Percentiles rank a stretch among this genome's conserved stretches.
Conservation (phyloP, 2,329 filamentous ascomycete species). For the Fusarium sp. region DNA sequence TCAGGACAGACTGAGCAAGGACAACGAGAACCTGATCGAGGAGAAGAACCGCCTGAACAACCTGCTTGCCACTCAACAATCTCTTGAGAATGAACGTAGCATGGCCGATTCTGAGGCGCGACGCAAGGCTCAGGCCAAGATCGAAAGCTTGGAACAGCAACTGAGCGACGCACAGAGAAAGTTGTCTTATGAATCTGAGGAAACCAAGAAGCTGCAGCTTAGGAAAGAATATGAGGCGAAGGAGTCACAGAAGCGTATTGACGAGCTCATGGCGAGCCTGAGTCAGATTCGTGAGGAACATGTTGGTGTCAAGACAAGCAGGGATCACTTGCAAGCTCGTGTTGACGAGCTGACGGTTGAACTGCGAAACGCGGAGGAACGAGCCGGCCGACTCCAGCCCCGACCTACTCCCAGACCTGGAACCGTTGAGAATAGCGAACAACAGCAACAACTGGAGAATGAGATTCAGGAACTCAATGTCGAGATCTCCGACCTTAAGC, state of each 20-base stretch:
- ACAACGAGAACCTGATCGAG: conserved; percentile 85
- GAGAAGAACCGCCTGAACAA: conserved; percentile 87
- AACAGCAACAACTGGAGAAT: conserved; percentile 64
- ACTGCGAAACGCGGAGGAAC: conserved; percentile 88
- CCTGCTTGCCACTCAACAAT: conserved; percentile 85
- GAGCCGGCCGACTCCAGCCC: conserved; percentile 83
- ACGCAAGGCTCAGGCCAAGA: conserved; percentile 79
- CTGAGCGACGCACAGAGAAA: conserved; percentile 83
- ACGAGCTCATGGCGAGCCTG: conserved; percentile 85
- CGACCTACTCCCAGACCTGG: conserved; percentile 73
- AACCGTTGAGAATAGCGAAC: conserved; percentile 54
- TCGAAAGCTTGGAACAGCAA: conserved; percentile 84
- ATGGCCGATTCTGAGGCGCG: conserved; percentile 83
- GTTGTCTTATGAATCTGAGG: conserved; percentile 83
- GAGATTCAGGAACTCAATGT: conserved; percentile 83
- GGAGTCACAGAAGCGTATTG: conserved; percentile 89
- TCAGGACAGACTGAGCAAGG: conserved; percentile 85
- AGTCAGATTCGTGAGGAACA: conserved; percentile 87
- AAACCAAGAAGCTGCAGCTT: conserved; percentile 82
- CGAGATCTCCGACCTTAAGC: conserved; percentile 86
- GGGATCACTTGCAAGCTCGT: conserved; percentile 87
- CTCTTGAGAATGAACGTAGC: conserved; percentile 90
- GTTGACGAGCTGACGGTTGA: conserved; percentile 92
- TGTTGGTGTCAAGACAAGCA: conserved; percentile 84
- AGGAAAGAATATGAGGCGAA: conserved; percentile 91